These are phyloP conservation scores for Lepiota brunneoincarnata DNA, from an alignment of 768 basidiomycete species.

Conservation along the genomic window DNA sequence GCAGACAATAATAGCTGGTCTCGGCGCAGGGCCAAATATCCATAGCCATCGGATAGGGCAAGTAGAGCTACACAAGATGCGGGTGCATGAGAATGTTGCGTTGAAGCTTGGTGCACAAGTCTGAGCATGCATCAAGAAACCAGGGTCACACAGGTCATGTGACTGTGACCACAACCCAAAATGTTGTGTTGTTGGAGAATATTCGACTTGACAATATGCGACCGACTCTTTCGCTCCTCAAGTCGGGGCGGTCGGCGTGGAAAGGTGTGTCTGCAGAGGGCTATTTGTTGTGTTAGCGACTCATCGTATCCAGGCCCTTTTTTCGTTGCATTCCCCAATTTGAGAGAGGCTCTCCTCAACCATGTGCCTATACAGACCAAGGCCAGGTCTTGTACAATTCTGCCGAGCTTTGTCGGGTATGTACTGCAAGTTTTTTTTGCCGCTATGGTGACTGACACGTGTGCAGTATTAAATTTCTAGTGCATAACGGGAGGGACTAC, in stretches of 20 bases:
- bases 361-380: constrained; percentile 88
- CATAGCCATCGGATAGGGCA: no score
- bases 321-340: constrained; percentile 90
- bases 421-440: constrained; percentile 20
- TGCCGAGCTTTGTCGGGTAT: constrained; percentile 95
- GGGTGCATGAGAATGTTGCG: no score
- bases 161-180: constrained; percentile 5
- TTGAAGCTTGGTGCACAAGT: no score
- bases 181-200: neutral
- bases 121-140: neutral
- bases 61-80: no score
- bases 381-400: constrained; percentile 85
- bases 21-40: no score
- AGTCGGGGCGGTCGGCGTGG: constrained; percentile 78
- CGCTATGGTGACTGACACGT: neutral
- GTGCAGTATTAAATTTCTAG: constrained; percentile 77
- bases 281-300: neutral
- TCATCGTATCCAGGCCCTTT: constrained; percentile 68
- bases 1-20: no score
- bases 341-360: constrained; percentile 75
- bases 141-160: neutral
- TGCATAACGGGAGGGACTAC: constrained; percentile 94
- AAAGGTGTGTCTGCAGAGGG: constrained; percentile 49
- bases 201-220: constrained; percentile 42
- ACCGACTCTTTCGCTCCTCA: constrained; percentile 55